Conservation (phyloP, 257 asterid genomes). For the Nicotiana sylvestris region DNA sequence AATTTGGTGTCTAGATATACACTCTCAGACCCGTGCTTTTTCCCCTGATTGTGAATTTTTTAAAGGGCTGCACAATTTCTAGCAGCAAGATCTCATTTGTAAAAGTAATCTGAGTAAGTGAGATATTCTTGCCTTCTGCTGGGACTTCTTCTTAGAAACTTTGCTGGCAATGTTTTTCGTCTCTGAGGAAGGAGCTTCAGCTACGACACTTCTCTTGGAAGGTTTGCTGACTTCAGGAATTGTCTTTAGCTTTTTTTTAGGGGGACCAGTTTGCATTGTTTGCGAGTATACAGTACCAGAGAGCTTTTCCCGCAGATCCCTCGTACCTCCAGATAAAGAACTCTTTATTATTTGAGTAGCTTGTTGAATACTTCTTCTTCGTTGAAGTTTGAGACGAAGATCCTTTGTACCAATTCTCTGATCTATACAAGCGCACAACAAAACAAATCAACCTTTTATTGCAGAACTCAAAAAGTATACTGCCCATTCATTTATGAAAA, state of each 20-base stretch:
- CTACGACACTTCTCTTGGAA: slow-evolving; percentile 54
- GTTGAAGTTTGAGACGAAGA: slow-evolving; percentile 89
- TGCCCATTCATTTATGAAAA: not conserved
- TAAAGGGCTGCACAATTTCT: not conserved
- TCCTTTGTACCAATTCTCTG: slow-evolving; percentile 62
- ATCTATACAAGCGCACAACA: slow-evolving; percentile 37
- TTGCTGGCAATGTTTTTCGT: slow-evolving; percentile 36
- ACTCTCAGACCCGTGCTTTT: not conserved
- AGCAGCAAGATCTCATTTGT: not conserved
- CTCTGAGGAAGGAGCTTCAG: slow-evolving; percentile 47
- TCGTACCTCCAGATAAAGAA: slow-evolving; percentile 54
- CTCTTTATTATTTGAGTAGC: slow-evolving; percentile 44
- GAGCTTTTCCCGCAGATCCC: slow-evolving; percentile 91
- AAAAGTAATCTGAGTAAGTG: not conserved
- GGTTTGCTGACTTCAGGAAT: slow-evolving; percentile 56
- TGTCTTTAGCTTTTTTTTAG: slow-evolving; percentile 37
- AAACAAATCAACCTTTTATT: not conserved
- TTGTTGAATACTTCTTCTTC: slow-evolving; percentile 52
- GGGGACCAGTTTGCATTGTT: slow-evolving; percentile 39
- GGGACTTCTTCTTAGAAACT: slow-evolving; percentile 50
- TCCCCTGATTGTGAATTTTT: not conserved
- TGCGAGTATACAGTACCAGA: slow-evolving; percentile 61
- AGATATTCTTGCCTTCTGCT: slow-evolving; percentile 45
- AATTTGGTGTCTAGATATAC: not conserved
- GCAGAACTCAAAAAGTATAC: not conserved